Base-by-base conservation (phyloP, 2,329 filamentous ascomycete species). In the Septoria petroselini region DNA sequence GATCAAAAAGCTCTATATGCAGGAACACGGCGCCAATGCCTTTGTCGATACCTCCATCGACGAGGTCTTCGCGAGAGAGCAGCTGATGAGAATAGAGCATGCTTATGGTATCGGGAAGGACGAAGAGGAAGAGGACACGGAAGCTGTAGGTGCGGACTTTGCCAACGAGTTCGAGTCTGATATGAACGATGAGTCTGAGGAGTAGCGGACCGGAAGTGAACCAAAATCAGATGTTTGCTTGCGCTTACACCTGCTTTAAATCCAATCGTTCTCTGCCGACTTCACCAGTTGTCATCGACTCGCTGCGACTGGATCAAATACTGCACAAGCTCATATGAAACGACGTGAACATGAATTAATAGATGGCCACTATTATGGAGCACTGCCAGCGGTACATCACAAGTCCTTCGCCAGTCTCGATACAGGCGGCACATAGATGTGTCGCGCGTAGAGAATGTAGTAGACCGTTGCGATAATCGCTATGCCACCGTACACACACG, bases 361-460 rank as follows among this genome's bases (percentile, higher is more conserved):
- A n/a, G n/a, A n/a, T n/a, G n/a, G n/a, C n/a, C n/a, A n/a, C n/a
- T n/a, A n/a, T n/a, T 27, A 27, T 27, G 5, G 9, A 27, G 23
- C 5, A 27, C 5, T 27, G 23, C 23, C 23, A 27, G 23, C 23
- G 9, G 23, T 4, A 11, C 15, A 12, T 50, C 41, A 57, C 41
- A 57, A 27, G 44, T 58, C 55, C 44, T 60, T 60, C 33, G 55
- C 55, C 44, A 60, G 47, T 19, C 50, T 43, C 30, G 53, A 53
- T 2, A 55, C 55, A 2, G 58, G 58, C 14, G 55, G 55, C 17
- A 56, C 50, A 48, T 69, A 70, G 27, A 58, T 49, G 27, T 62
- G 59, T 35, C 63, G 58, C 8, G 62, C 65, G 41, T 59, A 61
- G 14, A 65, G 54, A 41, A 65, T 17, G 41, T 60, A 60, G 35